Base-by-base conservation (phyloP, 306 rosid species). In the Alnus rubra region DNA sequence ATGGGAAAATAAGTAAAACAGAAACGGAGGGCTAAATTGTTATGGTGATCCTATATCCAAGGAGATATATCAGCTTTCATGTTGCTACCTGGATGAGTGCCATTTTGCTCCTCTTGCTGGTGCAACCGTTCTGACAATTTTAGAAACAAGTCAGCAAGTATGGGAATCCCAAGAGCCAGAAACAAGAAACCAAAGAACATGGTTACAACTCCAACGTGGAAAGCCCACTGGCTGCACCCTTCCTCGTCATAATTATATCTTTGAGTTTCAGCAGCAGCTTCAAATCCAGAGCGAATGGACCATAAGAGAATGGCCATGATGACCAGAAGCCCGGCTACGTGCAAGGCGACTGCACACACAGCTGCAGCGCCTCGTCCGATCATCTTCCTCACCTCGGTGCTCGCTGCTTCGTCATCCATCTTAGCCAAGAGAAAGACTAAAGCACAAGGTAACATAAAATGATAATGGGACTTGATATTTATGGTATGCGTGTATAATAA, bases 121-220 rank as follows among this genome's bases (percentile, higher is more conserved):
- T 54, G 86, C 62, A 88, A 16, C 76, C 83, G 87, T 72, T 85
- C 80, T 8, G 82, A 82, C 81, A 88, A 81, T 65, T 77, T 80
- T 23, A 85, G 77, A 69, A 82, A 79, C 83, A 91, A 78, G 69
- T 86, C 85, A 2, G 84, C 80, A 18, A 91, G 77, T 45, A 91
- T 82, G 71, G 93, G 92, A 71, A 89, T 69, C 73, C 92, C 92
- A 11, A 81, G 69, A 33, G 55, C 82, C 65, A 86, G 51, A 63
- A 91, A 82, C 64, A 89, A 12, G 45, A 42, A 42, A 42, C 45
- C 45, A 42, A 42, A 6, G 45, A 42, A 42, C 1, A 42, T 42
- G 45, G 45, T 42, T 5, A 42, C 45, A 42, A 42, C 45, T 42
- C 45, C 45, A 42, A 42, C 6, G 6, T 5, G 6, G 45, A 42